Percentiles rank a stretch among this genome's conserved stretches.
These are phyloP conservation scores for Elongisporangium anandrum DNA, from an alignment of 352 stramenopile species.

Conservation along the genomic window DNA sequence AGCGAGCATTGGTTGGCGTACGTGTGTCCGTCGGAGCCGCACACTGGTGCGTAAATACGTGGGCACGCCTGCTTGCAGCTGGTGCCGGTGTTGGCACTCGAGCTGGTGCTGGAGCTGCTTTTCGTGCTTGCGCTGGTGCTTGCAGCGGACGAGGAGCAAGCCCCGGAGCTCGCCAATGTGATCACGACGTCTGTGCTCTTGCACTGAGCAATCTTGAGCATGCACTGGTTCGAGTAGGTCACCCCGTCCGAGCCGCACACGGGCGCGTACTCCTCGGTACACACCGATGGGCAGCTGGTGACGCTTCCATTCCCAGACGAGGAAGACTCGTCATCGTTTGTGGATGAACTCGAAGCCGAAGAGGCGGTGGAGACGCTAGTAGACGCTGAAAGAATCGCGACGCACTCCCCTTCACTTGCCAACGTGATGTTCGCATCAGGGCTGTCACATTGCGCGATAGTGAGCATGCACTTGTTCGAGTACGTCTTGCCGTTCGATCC, in stretches of 20 bases:
- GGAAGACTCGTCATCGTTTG: not conserved
- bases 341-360: not conserved
- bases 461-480: constrained; percentile 33
- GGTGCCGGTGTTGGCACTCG: not conserved
- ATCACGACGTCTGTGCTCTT: constrained; percentile 2
- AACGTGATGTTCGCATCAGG: constrained; percentile 15
- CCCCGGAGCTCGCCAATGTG: not conserved
- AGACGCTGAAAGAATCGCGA: not conserved
- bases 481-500: constrained; percentile 32
- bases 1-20: constrained; percentile 21
- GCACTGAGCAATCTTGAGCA: constrained; percentile 28
- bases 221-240: constrained; percentile 35
- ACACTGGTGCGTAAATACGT: constrained; percentile 8
- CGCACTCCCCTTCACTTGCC: constrained; percentile 16
- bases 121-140: not conserved
- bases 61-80: not conserved
- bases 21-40: constrained; percentile 19
- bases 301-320: constrained; percentile 1
- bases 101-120: not conserved
- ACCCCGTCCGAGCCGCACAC: constrained; percentile 39
- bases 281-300: constrained; percentile 15
- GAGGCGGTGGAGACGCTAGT: not conserved
- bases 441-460: constrained; percentile 28
- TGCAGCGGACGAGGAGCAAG: not conserved
- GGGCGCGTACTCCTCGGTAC: constrained; percentile 19